A percentile compares a stretch with the other conserved stretches of the same genome.
Evolutionary conservation across 2,329 filamentous ascomycete species (phyloP).

Genomic region (Bisporella sp.): DNA sequence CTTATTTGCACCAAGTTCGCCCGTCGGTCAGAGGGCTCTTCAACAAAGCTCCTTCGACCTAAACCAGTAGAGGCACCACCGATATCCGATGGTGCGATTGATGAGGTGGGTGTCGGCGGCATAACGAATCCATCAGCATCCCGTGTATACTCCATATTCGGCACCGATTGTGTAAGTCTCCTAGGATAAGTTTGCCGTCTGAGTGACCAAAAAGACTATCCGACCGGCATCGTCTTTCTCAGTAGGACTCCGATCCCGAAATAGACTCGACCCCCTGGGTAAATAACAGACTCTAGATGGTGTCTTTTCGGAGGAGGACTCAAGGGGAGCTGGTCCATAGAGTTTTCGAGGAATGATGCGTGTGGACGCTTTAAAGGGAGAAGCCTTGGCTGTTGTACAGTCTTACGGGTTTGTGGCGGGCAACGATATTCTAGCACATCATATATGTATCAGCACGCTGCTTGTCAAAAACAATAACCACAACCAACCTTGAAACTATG

Average conservation of each 20-base stretch:
- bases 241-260: too few relatives aligned
- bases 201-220: too few relatives aligned
- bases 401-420: constrained; percentile 4
- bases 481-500: constrained; percentile 15
- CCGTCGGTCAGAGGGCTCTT: background rate
- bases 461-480: constrained; percentile 9
- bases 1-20: constrained; percentile 1
- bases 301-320: constrained; percentile 9
- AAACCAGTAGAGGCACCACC: too few relatives aligned
- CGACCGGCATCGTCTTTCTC: too few relatives aligned
- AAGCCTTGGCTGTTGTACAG: background rate
- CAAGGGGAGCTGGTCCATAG: constrained; percentile 8
- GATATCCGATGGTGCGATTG: too few relatives aligned
- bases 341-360: constrained; percentile 11
- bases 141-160: too few relatives aligned
- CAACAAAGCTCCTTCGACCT: background rate
- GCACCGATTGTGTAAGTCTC: too few relatives aligned
- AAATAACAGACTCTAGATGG: constrained; percentile 10
- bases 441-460: constrained; percentile 11
- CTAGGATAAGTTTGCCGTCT: too few relatives aligned
- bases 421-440: constrained; percentile 10
- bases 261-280: too few relatives aligned
- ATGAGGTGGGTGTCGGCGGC: too few relatives aligned
- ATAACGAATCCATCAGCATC: too few relatives aligned
- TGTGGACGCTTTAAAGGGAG: constrained; percentile 12